Evolutionary conservation across 768 basidiomycete species (phyloP), one percentile per base, ranked within the genome.

Genomic region (Floccularia luteovirens): DNA sequence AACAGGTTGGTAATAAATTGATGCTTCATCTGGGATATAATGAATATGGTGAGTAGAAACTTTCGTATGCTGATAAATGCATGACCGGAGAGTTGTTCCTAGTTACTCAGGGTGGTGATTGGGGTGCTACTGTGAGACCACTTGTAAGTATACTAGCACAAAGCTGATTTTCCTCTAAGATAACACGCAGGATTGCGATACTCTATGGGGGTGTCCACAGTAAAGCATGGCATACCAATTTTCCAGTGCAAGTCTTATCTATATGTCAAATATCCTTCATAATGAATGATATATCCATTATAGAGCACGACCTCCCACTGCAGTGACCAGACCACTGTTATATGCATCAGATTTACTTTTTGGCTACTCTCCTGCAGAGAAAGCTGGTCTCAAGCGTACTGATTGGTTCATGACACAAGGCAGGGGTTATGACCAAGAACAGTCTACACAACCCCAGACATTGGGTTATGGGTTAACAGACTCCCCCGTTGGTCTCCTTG

Each of bases 161-260:
- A 21, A 13, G 10, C 23, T 24, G 11, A 38, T 12, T 25, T 19
- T 1, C 5, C 31, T 14, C 19, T 23, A 34, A 59, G 58, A 58
- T 63, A 16, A 57, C 58, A 2, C 47, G 47, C n/a, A 45, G 41
- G 25, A 58, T 58, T 5, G 59, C 60, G 11, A 34, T 40, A 12
- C 3, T 43, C 5, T 63, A 62, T 45, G 59, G 59, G 4, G 43
- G 43, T 16, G 66, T 62, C 31, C 53, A 72, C 34, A 50, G 50
- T 53, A 76, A 74, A 50, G 74, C 70, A 0, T 75, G 69, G 63
- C 75, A 77, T 45, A 65, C 70, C 4, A 77, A 75, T 42, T 48
- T 66, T 31, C 62, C 67, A 0, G 0, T 61, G 73, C 75, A 43
- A 42, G 67, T 48, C 5, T 31, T 3, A 10, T 31, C 8, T 51